Percentiles rank a stretch among this genome's conserved stretches.
phyloP scores from a whole-genome alignment of 768 basidiomycete genomes.

The Auricularia sp. region DNA sequence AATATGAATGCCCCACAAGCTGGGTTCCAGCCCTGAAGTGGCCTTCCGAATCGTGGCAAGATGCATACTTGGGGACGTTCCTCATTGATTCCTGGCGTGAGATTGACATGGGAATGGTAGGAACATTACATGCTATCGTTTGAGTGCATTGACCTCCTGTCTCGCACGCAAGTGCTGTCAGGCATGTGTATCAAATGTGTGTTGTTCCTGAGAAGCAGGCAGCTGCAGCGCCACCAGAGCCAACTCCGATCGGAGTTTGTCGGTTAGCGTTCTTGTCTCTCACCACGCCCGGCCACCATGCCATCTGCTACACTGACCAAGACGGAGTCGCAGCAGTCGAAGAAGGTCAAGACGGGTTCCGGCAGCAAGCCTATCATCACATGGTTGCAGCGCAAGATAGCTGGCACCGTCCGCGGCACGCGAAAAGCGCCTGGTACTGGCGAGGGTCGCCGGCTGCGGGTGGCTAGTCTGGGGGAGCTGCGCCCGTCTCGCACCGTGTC shows the following conservation, averaged over 20 bases:
- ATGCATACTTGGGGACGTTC: too few species aligned
- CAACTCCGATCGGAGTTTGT: not conserved
- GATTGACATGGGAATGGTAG: too few species aligned
- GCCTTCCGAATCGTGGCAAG: too few species aligned
- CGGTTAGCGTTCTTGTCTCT: not conserved
- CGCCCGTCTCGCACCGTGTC: not conserved
- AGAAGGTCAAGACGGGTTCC: constrained; percentile 57
- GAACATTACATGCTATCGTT: too few species aligned
- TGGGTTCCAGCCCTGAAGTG: too few species aligned
- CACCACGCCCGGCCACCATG: not conserved
- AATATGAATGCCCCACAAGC: too few species aligned
- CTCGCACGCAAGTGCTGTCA: too few species aligned
- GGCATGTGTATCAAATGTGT: too few species aligned
- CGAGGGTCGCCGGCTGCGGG: not conserved
- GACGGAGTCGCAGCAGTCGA: constrained; percentile 15
- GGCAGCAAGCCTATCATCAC: constrained; percentile 74
- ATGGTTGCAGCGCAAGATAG: constrained; percentile 83
- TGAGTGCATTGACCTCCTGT: too few species aligned
- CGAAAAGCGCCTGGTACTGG: constrained; percentile 29
- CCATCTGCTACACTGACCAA: not conserved
- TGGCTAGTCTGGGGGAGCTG: not conserved
- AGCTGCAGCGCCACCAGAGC: too few species aligned
- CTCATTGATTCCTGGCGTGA: too few species aligned
- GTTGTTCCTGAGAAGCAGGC: too few species aligned
- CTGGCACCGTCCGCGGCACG: constrained; percentile 52